Base-by-base conservation (phyloP, 441 rosid species). In the Syzygium syzygioides region DNA sequence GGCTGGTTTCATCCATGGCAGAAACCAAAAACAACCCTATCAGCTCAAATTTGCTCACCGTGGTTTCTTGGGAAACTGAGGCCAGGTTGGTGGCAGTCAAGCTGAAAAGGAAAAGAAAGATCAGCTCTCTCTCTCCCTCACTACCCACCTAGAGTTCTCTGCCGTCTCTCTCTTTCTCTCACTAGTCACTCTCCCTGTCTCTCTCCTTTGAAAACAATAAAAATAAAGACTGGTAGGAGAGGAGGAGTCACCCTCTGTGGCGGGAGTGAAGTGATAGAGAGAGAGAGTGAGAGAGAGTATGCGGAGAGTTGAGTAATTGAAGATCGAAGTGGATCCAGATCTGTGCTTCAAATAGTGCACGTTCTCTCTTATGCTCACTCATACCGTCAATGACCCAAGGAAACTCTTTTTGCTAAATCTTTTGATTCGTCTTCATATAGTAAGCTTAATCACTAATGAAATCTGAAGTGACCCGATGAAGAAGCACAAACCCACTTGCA, bases 311-410 rank as follows among this genome's bases (percentile, higher is more conserved):
- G 5, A 53, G 88, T 55, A 85, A 28, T 76, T 76, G 83, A 23
- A 45, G 52, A 76, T 85, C 50, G 55, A 41, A 62, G 90, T 87
- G 91, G 71, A 91, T 90, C 92, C 87, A 88, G 92, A 91, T 91
- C 93, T 89, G 85, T 89, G 87, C 90, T 88, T 91, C 90, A 66
- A 90, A 90, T 89, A 89, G 90, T 88, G 92, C 92, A 91, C 91
- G 92, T 91, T 91, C 83, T 76, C 83, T 91, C 87, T 87, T 80
- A 60, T 86, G 60, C 54, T 85, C 41, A 85, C 83, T 62, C 28
- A 41, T 34, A 20, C 50, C 50, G 28, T 23, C 83, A 12, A 41
- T 41, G n/a, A 37, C 83, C 83, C 83, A 41, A 41, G n/a, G 12
- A 41, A 76, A 41, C 83, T 41, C n/a, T 23, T 76, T 76, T 76